phyloP scores from a whole-genome alignment of 1,139 yeast genomes.

The Yamadazyma spencermartinsiae region DNA sequence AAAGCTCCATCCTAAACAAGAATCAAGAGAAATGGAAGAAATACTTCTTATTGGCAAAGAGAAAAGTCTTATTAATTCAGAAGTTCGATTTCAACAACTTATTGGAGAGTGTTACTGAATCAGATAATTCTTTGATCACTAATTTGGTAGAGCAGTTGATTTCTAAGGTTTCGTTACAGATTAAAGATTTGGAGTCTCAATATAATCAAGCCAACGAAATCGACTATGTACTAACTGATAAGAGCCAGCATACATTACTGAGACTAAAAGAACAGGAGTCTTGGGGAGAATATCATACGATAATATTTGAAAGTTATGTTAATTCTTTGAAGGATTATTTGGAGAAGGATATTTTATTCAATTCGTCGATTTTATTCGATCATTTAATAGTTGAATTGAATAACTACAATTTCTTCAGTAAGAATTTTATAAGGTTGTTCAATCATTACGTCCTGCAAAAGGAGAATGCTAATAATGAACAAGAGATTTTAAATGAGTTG shows the following conservation, averaged over 20 bases:
- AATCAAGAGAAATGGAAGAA: slow-evolving; percentile 47
- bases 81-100: slow-evolving; percentile 37
- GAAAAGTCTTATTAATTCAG: slow-evolving; percentile 52
- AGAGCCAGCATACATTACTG: slow-evolving; percentile 42
- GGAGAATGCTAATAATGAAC: slow-evolving; percentile 6
- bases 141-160: slow-evolving; percentile 28
- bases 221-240: slow-evolving; percentile 47
- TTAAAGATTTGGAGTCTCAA: slow-evolving; percentile 50
- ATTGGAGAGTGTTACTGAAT: slow-evolving; percentile 10
- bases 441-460: slow-evolving; percentile 7
- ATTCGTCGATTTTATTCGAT: slow-evolving; percentile 53
- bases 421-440: slow-evolving; percentile 15
- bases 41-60: slow-evolving; percentile 55
- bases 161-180: slow-evolving; percentile 38
- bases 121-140: slow-evolving; percentile 9
- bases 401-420: slow-evolving; percentile 22
- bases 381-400: slow-evolving; percentile 33
- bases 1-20: slow-evolving; percentile 39
- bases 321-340: slow-evolving; percentile 44
- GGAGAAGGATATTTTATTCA: slow-evolving; percentile 55
- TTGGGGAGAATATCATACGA: slow-evolving; percentile 51
- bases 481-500: slow-evolving; percentile 13
- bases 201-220: slow-evolving; percentile 52
- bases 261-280: slow-evolving; percentile 52
- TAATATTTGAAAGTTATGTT: slow-evolving; percentile 41